A percentile compares a stretch with the other conserved stretches of the same genome.
phyloP scores from a whole-genome alignment of 768 basidiomycete genomes.

The Dacryopinax spathularia region DNA sequence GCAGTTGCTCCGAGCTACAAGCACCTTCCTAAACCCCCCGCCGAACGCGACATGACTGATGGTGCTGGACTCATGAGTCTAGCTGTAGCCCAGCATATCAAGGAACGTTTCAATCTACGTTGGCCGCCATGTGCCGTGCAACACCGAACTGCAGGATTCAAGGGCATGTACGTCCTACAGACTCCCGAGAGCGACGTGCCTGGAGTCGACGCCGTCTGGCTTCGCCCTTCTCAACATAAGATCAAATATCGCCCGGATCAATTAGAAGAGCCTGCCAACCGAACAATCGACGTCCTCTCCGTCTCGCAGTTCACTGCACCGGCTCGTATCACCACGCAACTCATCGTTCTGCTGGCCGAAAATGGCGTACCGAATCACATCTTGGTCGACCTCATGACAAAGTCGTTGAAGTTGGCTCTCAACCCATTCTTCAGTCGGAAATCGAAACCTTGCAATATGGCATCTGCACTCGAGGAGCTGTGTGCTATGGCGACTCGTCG shows the following conservation, averaged over 20 bases:
- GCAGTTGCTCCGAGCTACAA: neutral
- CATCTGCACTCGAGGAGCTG: neutral
- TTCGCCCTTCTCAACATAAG: neutral
- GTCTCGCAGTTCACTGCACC: neutral
- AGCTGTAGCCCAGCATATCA: neutral
- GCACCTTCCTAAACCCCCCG: neutral
- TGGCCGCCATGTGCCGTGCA: neutral
- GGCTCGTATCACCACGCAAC: neutral
- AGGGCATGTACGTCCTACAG: neutral
- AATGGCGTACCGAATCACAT: neutral
- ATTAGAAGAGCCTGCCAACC: neutral
- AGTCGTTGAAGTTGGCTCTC: neutral
- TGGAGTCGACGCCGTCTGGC: neutral
- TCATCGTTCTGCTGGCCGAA: neutral
- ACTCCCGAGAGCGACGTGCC: neutral
- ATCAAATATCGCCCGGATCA: neutral
- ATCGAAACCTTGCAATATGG: neutral
- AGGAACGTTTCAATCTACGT: neutral
- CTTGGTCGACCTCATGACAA: neutral
- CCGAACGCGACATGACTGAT: neutral
- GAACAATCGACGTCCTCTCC: neutral
- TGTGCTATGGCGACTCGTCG: neutral
- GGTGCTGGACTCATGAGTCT: neutral
- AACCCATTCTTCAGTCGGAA: neutral
- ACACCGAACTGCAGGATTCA: neutral